phyloP scores from a whole-genome alignment of 495 filamentous ascomycete genomes.

The Penicillium antarcticum region DNA sequence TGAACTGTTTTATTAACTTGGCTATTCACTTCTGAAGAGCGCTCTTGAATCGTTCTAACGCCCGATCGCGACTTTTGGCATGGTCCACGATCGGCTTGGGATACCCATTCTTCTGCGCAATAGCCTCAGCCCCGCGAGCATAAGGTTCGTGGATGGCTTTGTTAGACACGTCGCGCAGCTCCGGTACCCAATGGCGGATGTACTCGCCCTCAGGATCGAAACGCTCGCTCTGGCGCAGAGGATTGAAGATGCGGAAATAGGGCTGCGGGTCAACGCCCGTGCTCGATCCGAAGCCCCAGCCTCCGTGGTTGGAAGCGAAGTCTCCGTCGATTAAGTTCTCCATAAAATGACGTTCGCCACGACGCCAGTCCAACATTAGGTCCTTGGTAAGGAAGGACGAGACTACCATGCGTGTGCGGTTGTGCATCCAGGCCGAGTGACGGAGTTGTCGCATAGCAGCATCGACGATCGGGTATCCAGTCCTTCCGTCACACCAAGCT shows the following conservation, averaged over 20 bases:
- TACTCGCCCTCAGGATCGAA: slow-evolving; percentile 60
- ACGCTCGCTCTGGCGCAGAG: slow-evolving; percentile 79
- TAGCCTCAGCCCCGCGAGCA: slow-evolving; percentile 54
- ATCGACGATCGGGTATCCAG: slow-evolving; percentile 86
- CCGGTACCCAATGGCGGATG: slow-evolving; percentile 59
- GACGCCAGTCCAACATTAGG: slow-evolving; percentile 84
- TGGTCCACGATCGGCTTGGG: slow-evolving; percentile 75
- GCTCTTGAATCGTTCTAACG: slow-evolving; percentile 70
- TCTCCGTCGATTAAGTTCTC: slow-evolving; percentile 85
- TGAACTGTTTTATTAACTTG: not conserved
- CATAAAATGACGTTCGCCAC: slow-evolving; percentile 89
- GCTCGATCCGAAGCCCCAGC: slow-evolving; percentile 80
- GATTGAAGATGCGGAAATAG: slow-evolving; percentile 92
- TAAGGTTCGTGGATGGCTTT: slow-evolving; percentile 79
- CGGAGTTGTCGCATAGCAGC: slow-evolving; percentile 86
- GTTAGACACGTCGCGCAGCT: slow-evolving; percentile 56
- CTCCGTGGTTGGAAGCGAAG: slow-evolving; percentile 89
- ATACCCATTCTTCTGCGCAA: slow-evolving; percentile 66
- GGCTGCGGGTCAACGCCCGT: slow-evolving; percentile 90
- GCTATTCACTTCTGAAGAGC: slow-evolving; percentile 26
- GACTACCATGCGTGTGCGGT: slow-evolving; percentile 84
- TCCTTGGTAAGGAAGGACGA: slow-evolving; percentile 88
- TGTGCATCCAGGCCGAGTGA: slow-evolving; percentile 78
- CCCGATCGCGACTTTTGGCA: slow-evolving; percentile 59
- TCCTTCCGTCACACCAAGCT: slow-evolving; percentile 73